Evolutionary conservation across 352 stramenopile species (phyloP).

Genomic region (Globisporangium heterothallicum): DNA sequence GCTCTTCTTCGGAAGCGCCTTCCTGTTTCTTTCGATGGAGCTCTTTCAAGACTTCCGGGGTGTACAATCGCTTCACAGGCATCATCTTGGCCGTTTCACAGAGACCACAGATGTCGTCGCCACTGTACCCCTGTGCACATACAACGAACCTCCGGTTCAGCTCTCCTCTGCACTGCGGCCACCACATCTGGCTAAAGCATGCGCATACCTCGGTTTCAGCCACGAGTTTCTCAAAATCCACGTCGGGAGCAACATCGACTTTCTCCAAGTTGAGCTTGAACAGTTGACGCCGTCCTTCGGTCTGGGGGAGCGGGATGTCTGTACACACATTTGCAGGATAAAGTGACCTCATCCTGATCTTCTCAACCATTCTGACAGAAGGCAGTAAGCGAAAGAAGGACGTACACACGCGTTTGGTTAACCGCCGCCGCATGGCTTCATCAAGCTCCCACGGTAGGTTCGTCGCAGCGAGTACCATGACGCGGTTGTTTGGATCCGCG

Average conservation of each 20-base stretch:
- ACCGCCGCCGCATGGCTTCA: slow-evolving; percentile 90
- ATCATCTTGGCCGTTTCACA: slow-evolving; percentile 75
- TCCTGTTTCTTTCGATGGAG: slow-evolving; percentile 52
- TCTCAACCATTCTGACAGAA: too few relatives aligned
- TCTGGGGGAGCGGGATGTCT: slow-evolving; percentile 53
- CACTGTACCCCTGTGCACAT: slow-evolving; percentile 36
- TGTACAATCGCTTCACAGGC: slow-evolving; percentile 77
- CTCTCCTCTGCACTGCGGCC: neutral
- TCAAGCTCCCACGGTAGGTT: slow-evolving; percentile 98
- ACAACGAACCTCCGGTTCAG: neutral
- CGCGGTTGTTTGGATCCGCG: slow-evolving; percentile 28
- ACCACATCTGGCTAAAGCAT: neutral
- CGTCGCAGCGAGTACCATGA: slow-evolving; percentile 93
- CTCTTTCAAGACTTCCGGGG: slow-evolving; percentile 55
- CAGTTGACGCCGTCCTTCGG: slow-evolving; percentile 52
- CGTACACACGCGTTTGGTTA: slow-evolving; percentile 95
- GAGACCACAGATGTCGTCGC: slow-evolving; percentile 54
- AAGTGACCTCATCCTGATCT: too few relatives aligned
- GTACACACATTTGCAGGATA: too few relatives aligned
- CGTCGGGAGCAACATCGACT: slow-evolving; percentile 78
- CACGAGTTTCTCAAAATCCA: slow-evolving; percentile 68
- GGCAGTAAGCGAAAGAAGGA: neutral
- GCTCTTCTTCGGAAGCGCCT: slow-evolving; percentile 43
- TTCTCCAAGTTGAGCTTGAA: slow-evolving; percentile 72
- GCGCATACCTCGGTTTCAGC: slow-evolving; percentile 49